Base-by-base conservation (phyloP, 1,139 yeast species). In the Sugiyamaella castrensis region DNA sequence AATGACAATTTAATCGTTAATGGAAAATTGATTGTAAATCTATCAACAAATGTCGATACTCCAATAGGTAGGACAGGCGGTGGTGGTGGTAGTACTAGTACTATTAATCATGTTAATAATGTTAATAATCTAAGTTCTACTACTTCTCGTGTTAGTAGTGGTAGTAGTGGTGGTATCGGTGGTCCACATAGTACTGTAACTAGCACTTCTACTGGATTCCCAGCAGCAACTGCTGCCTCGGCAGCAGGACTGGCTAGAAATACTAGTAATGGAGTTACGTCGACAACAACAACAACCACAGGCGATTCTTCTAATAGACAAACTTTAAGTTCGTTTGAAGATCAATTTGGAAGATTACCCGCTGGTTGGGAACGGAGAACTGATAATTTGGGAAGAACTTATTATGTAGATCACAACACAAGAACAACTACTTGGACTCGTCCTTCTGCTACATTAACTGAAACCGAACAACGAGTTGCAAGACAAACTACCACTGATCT, bases 291-390 rank as follows among this genome's bases (percentile, higher is more conserved):
- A 44, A 43, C 41, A 48, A 24, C 37, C 27, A 27, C 16, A 5
- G 10, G 28, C 26, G 16, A 36, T 46, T 2, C 31, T 19, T 12
- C 34, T 13, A 19, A 19, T 13, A 56, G 40, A 41, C 62, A 13
- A 51, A 60, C 46, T 56, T 67, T 34, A 71, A 70, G 59, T 77
- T 87, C 98, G 1, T 92, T 92, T 66, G 98, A 92, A 69, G 99
- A 92, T 70, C 98, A 92, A 66, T 81, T 83, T 61, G 99, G 99
- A 43, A 78, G 97, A 62, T 75, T 92, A 58, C 99, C 98, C 5
- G 87, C 97, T 3, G 99, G 99, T 2, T 92, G 98, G 98, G 99
- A 92, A 70, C 82, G 98, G 61, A 81, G 98, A 69, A 91, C 98
- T 1, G 99, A 92, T 68, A 89, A 89, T 66, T 87, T 89, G 62